Base-by-base conservation (phyloP, 345 rosid species). In the Syzygium grande region DNA sequence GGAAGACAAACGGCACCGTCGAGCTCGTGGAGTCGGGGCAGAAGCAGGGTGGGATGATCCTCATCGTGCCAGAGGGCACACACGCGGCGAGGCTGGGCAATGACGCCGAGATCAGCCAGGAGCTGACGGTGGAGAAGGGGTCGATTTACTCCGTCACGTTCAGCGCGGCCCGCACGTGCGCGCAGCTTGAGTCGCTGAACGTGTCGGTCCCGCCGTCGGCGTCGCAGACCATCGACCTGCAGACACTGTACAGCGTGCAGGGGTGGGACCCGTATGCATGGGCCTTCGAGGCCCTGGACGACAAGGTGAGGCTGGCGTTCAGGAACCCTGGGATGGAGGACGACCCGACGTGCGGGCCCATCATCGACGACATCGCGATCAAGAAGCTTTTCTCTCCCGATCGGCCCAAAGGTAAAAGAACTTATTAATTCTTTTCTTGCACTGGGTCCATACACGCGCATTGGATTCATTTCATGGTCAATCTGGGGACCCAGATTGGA, bases 121-220 rank as follows among this genome's bases (percentile, higher is more conserved):
- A 96, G 23, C 87, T 98, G 52, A 86, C 92, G 88, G 96, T 98
- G n/a, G 98, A 96, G 90, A 98, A 96, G 87, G 99, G 99, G 3
- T 90, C 94, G 14, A 84, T 90, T 0, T 98, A 98, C 90, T 94
- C 99, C 1, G 95, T 98, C 27, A 96, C 99, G 46, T 96, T 98
- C 90, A 96, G 99, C n/a, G 99, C 99, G 27, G 98, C 99, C 12
- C 98, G 99, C 91, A 98, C 99, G 80, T 98, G 99, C 90, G 99
- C 99, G 1, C 99, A 96, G 92, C 93, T 96, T 73, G 99, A 98
- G 89, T 93, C 99, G 11, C 88, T 98, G 15, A 98, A 98, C 90
- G 98, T 98, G 84, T 98, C 99, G 23, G 98, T 96, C 84, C 92
- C 94, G 16, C 91, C 94, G 43, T 8, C 80, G 7, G 96, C 96